Percentiles rank a stretch among this genome's conserved stretches.
Evolutionary conservation across 1,284 basidiomycete species (phyloP).

Genomic region (Cyathus olla): DNA sequence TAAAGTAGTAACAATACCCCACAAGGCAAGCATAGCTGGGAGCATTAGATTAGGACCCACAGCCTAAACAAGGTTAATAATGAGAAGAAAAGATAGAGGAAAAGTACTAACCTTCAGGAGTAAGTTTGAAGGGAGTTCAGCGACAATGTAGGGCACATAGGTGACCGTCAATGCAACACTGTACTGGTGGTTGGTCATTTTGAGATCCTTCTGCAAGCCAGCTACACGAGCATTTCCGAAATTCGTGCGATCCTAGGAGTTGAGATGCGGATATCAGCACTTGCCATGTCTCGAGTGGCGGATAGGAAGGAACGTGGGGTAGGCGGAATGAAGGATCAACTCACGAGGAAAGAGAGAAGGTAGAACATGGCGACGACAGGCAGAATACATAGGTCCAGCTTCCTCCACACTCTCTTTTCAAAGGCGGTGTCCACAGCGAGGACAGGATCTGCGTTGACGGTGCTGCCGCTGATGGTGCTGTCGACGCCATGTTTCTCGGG

Average conservation of each 20-base stretch:
- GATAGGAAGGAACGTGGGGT: background rate
- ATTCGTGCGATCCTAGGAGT: conserved; percentile 53
- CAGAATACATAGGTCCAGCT: conserved; percentile 54
- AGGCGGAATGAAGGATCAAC: conserved; percentile 15
- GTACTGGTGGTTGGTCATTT: conserved; percentile 57
- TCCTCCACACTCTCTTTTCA: conserved; percentile 50
- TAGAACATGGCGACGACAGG: conserved; percentile 56
- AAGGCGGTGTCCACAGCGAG: background rate
- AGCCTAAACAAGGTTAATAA: conserved; percentile 36
- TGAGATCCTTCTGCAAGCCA: conserved; percentile 59
- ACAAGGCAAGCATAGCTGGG: conserved; percentile 59
- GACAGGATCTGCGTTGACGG: background rate
- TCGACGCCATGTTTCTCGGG: background rate
- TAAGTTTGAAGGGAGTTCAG: conserved; percentile 68
- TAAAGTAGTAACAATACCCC: conserved; percentile 61
- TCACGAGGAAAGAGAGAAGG: conserved; percentile 56
- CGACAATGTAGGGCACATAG: conserved; percentile 63
- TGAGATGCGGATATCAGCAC: background rate
- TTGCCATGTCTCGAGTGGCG: background rate
- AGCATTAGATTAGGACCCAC: conserved; percentile 64
- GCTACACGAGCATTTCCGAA: conserved; percentile 67
- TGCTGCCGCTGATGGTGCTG: background rate
- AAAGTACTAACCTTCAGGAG: conserved; percentile 53
- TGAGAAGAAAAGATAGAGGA: background rate
- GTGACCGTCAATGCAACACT: conserved; percentile 59